Conservation (phyloP, 345 rosid species). For the Rhodamnia rubescens region DNA sequence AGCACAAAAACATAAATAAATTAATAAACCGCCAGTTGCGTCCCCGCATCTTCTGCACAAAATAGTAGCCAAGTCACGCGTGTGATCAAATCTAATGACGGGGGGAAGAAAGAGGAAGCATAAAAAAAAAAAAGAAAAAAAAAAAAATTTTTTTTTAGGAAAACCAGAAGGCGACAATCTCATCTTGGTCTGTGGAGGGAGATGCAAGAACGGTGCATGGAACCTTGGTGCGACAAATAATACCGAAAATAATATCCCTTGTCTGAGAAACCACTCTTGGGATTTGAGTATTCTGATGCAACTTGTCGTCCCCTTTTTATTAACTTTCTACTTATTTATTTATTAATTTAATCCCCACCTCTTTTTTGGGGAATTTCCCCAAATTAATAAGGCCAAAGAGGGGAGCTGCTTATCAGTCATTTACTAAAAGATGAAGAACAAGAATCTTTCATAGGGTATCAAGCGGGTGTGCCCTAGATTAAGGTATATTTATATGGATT, state of each 20-base stretch:
- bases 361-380: neutral
- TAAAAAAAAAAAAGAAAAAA: neutral
- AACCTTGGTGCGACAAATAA: neutral
- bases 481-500: neutral
- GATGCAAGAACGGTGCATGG: neutral
- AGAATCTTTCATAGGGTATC: neutral
- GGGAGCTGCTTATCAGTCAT: neutral
- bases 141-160: no score
- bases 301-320: conserved; percentile 1
- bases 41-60: neutral
- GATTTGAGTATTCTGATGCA: conserved; percentile 7
- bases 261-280: conserved; percentile 10
- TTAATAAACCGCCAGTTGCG: neutral
- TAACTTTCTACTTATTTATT: neutral
- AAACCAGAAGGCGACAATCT: neutral
- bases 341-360: neutral
- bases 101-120: neutral
- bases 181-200: neutral
- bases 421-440: neutral
- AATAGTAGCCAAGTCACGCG: neutral
- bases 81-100: neutral
- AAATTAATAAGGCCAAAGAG: neutral
- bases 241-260: neutral
- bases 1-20: neutral
- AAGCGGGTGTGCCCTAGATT: neutral